These are phyloP conservation scores for Passiflora organensis DNA, from an alignment of 345 rosid genomes.

Conservation along the genomic window DNA sequence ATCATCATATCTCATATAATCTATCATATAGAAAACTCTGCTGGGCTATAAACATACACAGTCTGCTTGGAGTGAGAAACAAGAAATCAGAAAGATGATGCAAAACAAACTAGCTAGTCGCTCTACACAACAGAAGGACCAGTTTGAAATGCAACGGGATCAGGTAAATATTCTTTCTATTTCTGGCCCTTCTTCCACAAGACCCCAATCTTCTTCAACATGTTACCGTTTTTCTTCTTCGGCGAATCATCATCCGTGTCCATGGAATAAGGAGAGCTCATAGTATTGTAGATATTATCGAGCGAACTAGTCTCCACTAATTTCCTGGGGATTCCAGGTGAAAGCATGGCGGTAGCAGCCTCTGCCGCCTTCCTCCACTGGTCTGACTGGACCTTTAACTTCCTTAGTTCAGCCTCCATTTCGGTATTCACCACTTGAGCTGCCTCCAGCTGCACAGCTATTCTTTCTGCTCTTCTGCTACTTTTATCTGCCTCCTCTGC, in stretches of 20 bases:
- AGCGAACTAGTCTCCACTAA: conserved; percentile 54
- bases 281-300: conserved; percentile 47
- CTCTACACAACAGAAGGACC: neutral
- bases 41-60: too few relatives aligned
- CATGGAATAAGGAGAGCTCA: conserved; percentile 62
- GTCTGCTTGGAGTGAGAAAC: too few relatives aligned
- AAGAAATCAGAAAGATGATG: too few relatives aligned
- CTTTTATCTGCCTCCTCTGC: conserved; percentile 72
- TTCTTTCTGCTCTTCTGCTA: conserved; percentile 53
- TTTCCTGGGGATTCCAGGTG: conserved; percentile 69
- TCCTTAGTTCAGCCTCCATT: conserved; percentile 81
- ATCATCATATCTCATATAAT: too few relatives aligned
- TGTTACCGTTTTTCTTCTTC: conserved; percentile 85
- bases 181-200: conserved; percentile 87
- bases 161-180: conserved; percentile 16
- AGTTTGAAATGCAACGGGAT: neutral
- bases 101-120: neutral
- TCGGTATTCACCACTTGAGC: conserved; percentile 66
- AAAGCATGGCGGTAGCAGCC: conserved; percentile 84
- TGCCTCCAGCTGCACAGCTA: conserved; percentile 67
- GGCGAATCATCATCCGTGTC: conserved; percentile 84
- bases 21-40: too few relatives aligned
- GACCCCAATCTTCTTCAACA: conserved; percentile 88
- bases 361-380: conserved; percentile 99
- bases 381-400: conserved; percentile 86